Evolutionary conservation across 2,329 filamentous ascomycete species (phyloP).

Genomic region (Hypoxylon sp.): DNA sequence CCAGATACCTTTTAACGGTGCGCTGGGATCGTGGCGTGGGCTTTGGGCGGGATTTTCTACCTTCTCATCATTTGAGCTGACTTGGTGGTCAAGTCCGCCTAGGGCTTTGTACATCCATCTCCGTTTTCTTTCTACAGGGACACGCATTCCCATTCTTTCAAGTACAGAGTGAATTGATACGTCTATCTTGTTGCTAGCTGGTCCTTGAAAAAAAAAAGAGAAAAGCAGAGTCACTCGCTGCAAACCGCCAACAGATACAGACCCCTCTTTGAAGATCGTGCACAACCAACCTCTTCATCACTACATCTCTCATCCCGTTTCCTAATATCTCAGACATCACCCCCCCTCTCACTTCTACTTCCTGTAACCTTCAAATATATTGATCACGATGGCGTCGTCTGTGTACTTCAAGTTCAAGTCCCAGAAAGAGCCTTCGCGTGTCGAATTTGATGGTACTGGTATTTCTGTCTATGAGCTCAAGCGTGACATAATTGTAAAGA

Average conservation of each 20-base stretch:
- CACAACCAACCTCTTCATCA: constrained; percentile 39
- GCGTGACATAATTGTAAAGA: constrained; percentile 96
- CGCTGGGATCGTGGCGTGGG: constrained; percentile 46
- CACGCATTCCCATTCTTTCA: constrained; percentile 49
- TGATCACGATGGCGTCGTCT: constrained; percentile 84
- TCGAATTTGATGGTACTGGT: constrained; percentile 96
- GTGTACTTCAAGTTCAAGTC: constrained; percentile 99
- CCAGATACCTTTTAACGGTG: constrained; percentile 47
- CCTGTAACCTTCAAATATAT: constrained; percentile 41
- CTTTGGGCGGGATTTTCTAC: constrained; percentile 45
- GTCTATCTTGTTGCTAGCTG: constrained; percentile 52
- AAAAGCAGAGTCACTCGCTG: constrained; percentile 41
- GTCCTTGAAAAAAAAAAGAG: constrained; percentile 46
- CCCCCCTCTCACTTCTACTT: constrained; percentile 23
- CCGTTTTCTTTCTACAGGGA: constrained; percentile 48
- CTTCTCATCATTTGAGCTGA: constrained; percentile 48
- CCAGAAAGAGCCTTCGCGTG: constrained; percentile 92
- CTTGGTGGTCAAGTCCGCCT: constrained; percentile 48
- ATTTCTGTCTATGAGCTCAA: constrained; percentile 99
- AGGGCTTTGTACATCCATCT: constrained; percentile 54
- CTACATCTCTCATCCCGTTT: constrained; percentile 31
- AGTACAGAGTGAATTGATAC: constrained; percentile 56
- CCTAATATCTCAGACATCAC: constrained; percentile 23
- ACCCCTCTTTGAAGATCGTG: constrained; percentile 37
- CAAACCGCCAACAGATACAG: constrained; percentile 42